Evolutionary conservation across 108 stramenopile species (phyloP).

Genomic region (Pelagomonas calceolata): DNA sequence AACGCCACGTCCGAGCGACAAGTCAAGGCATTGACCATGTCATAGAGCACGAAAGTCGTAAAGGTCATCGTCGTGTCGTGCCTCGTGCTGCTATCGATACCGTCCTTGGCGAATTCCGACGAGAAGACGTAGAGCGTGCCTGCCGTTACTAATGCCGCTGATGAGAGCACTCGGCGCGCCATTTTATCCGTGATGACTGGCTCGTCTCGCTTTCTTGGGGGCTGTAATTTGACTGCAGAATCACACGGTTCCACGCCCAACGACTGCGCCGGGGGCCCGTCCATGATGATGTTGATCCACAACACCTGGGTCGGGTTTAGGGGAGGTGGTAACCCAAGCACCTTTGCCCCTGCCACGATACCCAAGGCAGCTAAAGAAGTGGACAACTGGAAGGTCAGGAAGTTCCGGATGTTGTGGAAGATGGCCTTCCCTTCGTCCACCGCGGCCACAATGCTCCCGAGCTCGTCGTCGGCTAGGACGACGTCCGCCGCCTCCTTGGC

Average conservation of each 20-base stretch:
- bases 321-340: slow-evolving; percentile 69
- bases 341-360: slow-evolving; percentile 76
- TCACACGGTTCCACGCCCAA: slow-evolving; percentile 87
- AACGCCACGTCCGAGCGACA: slow-evolving; percentile 58
- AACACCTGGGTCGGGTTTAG: slow-evolving; percentile 95
- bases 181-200: slow-evolving; percentile 74
- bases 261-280: slow-evolving; percentile 82
- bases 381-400: slow-evolving; percentile 83
- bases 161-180: slow-evolving; percentile 63
- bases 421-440: slow-evolving; percentile 94
- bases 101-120: slow-evolving; percentile 44
- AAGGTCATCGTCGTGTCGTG: slow-evolving; percentile 95
- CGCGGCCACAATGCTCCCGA: slow-evolving; percentile 73
- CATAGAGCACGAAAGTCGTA: slow-evolving; percentile 91
- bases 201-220: slow-evolving; percentile 73
- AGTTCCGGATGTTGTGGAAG: slow-evolving; percentile 96
- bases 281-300: slow-evolving; percentile 99
- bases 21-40: slow-evolving; percentile 86
- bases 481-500: slow-evolving; percentile 95
- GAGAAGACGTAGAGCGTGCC: slow-evolving; percentile 77
- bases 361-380: slow-evolving; percentile 87
- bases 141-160: slow-evolving; percentile 68
- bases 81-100: slow-evolving; percentile 53
- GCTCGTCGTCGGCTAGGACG: slow-evolving; percentile 79
- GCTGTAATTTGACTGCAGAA: slow-evolving; percentile 59